phyloP scores from a whole-genome alignment of 2,329 filamentous ascomycete species.

The Xylariaceae sp. region DNA sequence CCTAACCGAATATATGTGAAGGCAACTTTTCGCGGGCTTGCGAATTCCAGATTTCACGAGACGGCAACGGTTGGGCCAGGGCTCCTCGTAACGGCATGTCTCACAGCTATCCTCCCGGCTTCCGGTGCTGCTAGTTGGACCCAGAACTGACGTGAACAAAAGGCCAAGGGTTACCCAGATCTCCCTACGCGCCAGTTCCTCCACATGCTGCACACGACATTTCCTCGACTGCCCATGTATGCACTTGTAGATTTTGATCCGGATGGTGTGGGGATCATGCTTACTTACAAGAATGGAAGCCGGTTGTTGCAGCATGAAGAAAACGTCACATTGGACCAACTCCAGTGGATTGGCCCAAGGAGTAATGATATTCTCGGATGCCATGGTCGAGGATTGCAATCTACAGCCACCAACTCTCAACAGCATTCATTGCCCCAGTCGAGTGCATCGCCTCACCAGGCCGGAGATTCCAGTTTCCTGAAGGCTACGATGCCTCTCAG shows the following conservation, averaged over 20 bases:
- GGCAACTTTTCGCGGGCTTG: conserved; percentile 71
- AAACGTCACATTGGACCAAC: conserved; percentile 43
- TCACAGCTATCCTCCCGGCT: not conserved
- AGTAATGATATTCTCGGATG: conserved; percentile 39
- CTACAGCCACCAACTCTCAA: not conserved
- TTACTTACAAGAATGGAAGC: conserved; percentile 71
- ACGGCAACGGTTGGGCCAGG: conserved; percentile 49
- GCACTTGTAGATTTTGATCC: conserved; percentile 72
- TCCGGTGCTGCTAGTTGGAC: not conserved
- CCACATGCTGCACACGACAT: conserved; percentile 44
- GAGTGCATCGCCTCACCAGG: not conserved
- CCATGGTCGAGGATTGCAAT: not conserved
- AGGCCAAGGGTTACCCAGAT: conserved; percentile 83
- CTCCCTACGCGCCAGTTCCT: conserved; percentile 65
- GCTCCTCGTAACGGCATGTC: conserved; percentile 61
- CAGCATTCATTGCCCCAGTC: not conserved
- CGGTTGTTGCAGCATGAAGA: conserved; percentile 57
- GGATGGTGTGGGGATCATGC: conserved; percentile 68
- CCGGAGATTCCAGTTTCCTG: conserved; percentile 1
- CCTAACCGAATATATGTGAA: conserved; percentile 31
- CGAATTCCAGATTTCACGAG: conserved; percentile 53
- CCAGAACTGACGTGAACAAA: conserved; percentile 6
- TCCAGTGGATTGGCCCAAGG: conserved; percentile 63
- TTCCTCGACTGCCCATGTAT: conserved; percentile 53
- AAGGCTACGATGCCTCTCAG: conserved; percentile 41